Evolutionary conservation across 805 yeast genomes (phyloP), one percentile per base, ranked within the genome.

Genomic region (Starmerella davenportii): DNA sequence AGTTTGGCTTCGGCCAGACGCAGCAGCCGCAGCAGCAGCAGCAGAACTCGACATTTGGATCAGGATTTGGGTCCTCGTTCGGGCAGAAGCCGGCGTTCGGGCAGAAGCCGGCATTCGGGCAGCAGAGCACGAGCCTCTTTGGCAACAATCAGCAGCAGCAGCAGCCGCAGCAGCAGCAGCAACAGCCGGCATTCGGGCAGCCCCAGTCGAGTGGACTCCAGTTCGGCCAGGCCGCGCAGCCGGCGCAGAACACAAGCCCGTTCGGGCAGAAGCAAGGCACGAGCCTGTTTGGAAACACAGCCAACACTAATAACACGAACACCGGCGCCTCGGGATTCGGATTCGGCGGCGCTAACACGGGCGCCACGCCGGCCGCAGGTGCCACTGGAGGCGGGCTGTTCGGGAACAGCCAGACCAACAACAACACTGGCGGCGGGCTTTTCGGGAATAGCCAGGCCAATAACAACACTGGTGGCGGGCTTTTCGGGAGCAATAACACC

Each of bases 401-500:
- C 28, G 46, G 46, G 13, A 40, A 37, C 18, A 35, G 29, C 37
- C 38, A 25, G 28, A 34, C 33, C 11, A 16, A 37, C 17, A 35
- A 35, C 39, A 41, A 30, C 32, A 34, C 33, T 7, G 18, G 23
- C 25, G 7, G 21, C 16, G 27, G 34, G 21, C 7, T 15, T 4
- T 37, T 44, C 37, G 38, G 45, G 35, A 34, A 34, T 25, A 25
- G n/a, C n/a, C n/a, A 25, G 11, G 28, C 28, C 14, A 25, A 25
- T 25, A 25, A 11, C 14, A 9, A 34, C 21, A 25, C 36, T 15
- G 32, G 37, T 4, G 37, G 40, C 7, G 40, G 40, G 21, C 44
- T 44, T 51, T 51, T 24, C 36, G 45, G 45, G 51, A 34, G 52
- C 56, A 25, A 48, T 56, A 14, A 53, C 38, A 37, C 28, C 35